Base-by-base conservation (phyloP, 1,139 yeast genomes). In the Hansenula sp. region DNA sequence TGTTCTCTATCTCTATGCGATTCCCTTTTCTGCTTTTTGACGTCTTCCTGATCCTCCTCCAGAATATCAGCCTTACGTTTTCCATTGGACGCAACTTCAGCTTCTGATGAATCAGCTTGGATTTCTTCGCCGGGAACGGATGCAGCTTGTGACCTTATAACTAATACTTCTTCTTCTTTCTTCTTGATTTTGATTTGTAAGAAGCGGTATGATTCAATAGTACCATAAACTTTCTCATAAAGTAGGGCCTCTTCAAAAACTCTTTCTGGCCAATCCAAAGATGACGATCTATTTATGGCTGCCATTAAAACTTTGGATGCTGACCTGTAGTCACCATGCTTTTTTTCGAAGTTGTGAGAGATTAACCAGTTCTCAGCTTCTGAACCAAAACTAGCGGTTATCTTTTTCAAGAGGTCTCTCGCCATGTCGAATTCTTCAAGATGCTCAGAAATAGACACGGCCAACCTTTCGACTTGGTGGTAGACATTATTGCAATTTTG, bases 1-100 rank as follows among this genome's bases (percentile, higher is more conserved):
- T 73, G 68, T 58, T 84, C 93, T 45, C 93, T 67, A 47, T 81
- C 79, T 48, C 90, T 65, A 10, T 45, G 28, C n/a, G 30, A 24
- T 5, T 33, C 41, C 5, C 36, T 27, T 4, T 36, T 42, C 18
- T 49, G 29, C 27, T 33, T 36, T 36, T 45, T 51, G 13, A 25
- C 29, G 28, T 45, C 43, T 33, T 47, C 48, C 40, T 40, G 12
- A 19, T 31, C 46, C 31, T 45, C 47, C 40, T 31, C 39, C 34
- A 33, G 39, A 32, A 41, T 9, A 33, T 47, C 53, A 5, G 47
- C 49, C 31, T 41, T 41, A 19, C 52, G 39, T 38, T 53, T 52
- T 35, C n/a, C 32, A 17, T 11, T 28, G 5, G 19, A 16, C 12
- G 25, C 9, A 9, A 21, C 25, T 21, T 21, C 8, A 5, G 9